Percentiles rank a stretch among this genome's conserved stretches.
phyloP scores from a whole-genome alignment of 176 grass and related monocot genomes.

The Tillandsia fasciculata region DNA sequence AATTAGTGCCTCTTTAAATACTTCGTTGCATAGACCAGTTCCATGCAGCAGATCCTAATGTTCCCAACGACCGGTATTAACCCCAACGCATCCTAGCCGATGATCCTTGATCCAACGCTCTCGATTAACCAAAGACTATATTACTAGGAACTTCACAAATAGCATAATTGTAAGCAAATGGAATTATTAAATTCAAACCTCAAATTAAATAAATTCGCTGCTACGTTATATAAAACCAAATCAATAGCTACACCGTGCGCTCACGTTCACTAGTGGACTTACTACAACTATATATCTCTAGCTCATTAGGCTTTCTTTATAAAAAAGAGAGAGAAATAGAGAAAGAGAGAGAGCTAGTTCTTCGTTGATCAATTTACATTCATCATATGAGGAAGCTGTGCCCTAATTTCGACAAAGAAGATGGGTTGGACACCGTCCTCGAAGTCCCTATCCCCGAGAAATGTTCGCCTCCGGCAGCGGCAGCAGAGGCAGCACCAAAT shows the following conservation, averaged over 20 bases:
- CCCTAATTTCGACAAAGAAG: constrained; percentile 11
- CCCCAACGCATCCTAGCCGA: neutral
- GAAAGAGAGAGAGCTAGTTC: neutral
- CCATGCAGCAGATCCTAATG: no score
- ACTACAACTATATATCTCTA: no score
- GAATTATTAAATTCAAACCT: no score
- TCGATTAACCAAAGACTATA: neutral
- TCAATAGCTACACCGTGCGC: no score
- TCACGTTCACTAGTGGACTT: no score
- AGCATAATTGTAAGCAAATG: no score
- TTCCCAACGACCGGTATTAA: no score
- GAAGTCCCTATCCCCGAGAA: constrained; percentile 26
- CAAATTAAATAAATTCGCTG: no score
- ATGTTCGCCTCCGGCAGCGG: neutral
- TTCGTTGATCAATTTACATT: neutral
- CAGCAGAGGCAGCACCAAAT: neutral
- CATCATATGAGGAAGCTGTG: constrained; percentile 16
- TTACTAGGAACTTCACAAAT: neutral
- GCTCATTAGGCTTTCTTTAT: no score
- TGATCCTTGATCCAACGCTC: neutral
- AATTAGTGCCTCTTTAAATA: no score
- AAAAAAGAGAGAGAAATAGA: neutral
- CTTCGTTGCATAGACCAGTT: no score
- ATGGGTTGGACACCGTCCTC: constrained; percentile 21
- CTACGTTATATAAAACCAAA: no score